phyloP scores from a whole-genome alignment of 495 filamentous ascomycete species.

The Friedmanniomyces simplex region DNA sequence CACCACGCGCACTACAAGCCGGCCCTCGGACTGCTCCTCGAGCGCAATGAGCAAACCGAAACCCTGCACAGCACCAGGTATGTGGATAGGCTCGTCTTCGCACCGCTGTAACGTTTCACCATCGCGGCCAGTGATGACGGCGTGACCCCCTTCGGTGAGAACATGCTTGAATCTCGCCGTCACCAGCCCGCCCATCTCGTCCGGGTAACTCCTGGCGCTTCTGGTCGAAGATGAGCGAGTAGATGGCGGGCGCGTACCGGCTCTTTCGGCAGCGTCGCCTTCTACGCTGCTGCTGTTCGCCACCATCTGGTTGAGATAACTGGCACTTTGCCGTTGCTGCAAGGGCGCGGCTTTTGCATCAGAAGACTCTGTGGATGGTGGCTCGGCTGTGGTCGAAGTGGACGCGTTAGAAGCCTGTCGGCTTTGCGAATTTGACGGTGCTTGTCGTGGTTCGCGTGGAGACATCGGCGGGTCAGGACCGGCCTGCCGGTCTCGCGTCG shows the following conservation, averaged over 20 bases:
- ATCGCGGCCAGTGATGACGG: constrained; percentile 70
- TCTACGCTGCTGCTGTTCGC: not conserved
- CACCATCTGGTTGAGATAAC: not conserved
- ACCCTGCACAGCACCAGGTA: constrained; percentile 78
- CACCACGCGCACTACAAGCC: constrained; percentile 61
- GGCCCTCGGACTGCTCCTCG: constrained; percentile 58
- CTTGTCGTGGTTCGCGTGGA: not conserved
- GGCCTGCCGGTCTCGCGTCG: not conserved
- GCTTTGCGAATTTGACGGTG: not conserved
- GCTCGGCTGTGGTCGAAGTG: not conserved
- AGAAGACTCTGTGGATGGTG: not conserved
- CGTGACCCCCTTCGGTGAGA: constrained; percentile 69
- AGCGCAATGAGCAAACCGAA: constrained; percentile 75
- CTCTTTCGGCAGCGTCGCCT: not conserved
- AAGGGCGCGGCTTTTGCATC: not conserved
- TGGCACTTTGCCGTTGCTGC: not conserved
- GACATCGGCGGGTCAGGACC: not conserved
- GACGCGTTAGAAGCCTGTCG: not conserved
- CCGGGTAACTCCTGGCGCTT: constrained; percentile 15
- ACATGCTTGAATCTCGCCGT: constrained; percentile 74
- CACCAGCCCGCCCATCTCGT: constrained; percentile 36
- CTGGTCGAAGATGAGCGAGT: constrained; percentile 10
- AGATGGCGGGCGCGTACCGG: constrained; percentile 9
- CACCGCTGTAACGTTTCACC: constrained; percentile 61
- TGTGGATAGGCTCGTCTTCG: constrained; percentile 91